phyloP scores from a whole-genome alignment of 768 basidiomycete species.

The Tephrocybe sp. region DNA sequence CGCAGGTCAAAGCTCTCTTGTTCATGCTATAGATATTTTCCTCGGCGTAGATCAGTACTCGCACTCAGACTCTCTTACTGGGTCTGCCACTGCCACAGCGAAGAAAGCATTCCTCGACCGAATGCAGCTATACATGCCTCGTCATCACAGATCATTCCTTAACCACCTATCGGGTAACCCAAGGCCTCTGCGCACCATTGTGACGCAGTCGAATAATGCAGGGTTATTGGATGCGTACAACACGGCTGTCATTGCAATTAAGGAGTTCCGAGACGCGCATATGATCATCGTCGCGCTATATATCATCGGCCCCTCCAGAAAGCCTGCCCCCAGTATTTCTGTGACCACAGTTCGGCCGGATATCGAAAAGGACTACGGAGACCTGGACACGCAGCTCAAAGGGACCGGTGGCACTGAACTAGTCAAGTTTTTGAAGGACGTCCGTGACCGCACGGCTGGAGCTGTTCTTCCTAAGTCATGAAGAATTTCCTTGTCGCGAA shows the following conservation, averaged over 20 bases:
- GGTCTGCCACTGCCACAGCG: conserved; percentile 23
- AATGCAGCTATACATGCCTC: conserved; percentile 87
- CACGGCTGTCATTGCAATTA: conserved; percentile 61
- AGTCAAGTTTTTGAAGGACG: conserved; percentile 73
- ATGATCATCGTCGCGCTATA: conserved; percentile 76
- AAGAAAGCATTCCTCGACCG: conserved; percentile 59
- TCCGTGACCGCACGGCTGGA: conserved; percentile 65
- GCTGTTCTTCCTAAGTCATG: conserved; percentile 26
- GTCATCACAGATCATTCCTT: conserved; percentile 76
- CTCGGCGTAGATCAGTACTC: conserved; percentile 64
- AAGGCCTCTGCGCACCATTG: conserved; percentile 62
- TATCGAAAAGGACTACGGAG: conserved; percentile 18
- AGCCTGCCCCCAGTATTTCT: conserved; percentile 25
- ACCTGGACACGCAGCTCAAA: conserved; percentile 34
- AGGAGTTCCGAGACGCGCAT: conserved; percentile 77
- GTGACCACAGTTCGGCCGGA: conserved; percentile 17
- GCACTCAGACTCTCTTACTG: conserved; percentile 22
- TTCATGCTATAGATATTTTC: conserved; percentile 77
- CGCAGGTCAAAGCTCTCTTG: conserved; percentile 81
- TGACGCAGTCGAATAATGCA: conserved; percentile 33
- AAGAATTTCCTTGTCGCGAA: too few species aligned
- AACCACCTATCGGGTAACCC: conserved; percentile 62
- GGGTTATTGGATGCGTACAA: conserved; percentile 63
- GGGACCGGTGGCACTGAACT: conserved; percentile 86
- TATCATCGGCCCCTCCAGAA: conserved; percentile 71